Evolutionary conservation across 306 rosid genomes (phyloP).

Genomic region (Morella rubra): DNA sequence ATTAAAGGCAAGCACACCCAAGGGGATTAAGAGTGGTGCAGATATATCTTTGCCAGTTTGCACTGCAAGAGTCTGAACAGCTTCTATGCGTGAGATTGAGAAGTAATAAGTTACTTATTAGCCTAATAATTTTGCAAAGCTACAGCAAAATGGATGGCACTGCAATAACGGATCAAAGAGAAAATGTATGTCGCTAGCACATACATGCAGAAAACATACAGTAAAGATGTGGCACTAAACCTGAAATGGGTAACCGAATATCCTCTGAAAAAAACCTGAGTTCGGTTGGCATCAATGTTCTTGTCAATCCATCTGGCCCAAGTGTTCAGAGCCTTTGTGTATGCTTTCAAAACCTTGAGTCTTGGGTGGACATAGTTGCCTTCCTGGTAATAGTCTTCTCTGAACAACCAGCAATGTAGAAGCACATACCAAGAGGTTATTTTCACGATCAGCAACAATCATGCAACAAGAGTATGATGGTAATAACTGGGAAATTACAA

Average conservation of each 20-base stretch:
- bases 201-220: conserved; percentile 2
- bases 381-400: conserved; percentile 96
- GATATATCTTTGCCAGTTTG: conserved; percentile 3
- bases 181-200: conserved; percentile 6
- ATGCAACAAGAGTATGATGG: neutral
- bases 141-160: neutral
- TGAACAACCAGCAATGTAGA: conserved; percentile 33
- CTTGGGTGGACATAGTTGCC: conserved; percentile 71
- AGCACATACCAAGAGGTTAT: neutral
- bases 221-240: conserved; percentile 33
- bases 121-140: neutral
- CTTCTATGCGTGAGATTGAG: conserved; percentile 12
- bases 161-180: neutral
- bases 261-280: conserved; percentile 87
- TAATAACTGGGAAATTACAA: conserved; percentile 4
- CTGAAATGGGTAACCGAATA: conserved; percentile 91
- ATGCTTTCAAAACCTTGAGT: conserved; percentile 80
- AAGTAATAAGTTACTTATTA: conserved; percentile 9
- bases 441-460: conserved; percentile 19
- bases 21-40: conserved; percentile 2
- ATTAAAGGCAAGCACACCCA: conserved; percentile 2
- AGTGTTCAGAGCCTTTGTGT: conserved; percentile 76
- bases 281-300: conserved; percentile 56
- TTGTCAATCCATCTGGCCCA: conserved; percentile 85
- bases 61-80: conserved; percentile 5